A percentile compares a stretch with the other conserved stretches of the same genome.
phyloP scores from a whole-genome alignment of 1,139 yeast genomes.

The Kodamaea ohmeri region DNA sequence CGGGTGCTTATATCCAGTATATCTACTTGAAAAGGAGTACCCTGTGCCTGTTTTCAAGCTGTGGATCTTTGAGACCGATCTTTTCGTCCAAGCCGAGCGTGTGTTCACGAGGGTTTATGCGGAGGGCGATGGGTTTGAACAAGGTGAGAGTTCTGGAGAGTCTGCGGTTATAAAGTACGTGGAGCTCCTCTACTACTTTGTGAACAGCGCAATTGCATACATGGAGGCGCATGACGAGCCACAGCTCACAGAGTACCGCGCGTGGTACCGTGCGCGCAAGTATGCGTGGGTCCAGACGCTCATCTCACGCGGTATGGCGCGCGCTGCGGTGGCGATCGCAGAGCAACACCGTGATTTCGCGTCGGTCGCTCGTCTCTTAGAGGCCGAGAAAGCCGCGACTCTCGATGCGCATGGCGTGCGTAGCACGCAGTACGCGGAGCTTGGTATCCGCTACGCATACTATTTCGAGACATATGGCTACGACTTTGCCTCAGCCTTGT shows the following conservation, averaged over 20 bases:
- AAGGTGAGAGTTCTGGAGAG: too few species aligned
- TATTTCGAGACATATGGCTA: constrained; percentile 66
- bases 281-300: constrained; percentile 55
- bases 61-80: constrained; percentile 43
- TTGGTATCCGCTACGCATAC: constrained; percentile 38
- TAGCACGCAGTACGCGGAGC: constrained; percentile 13
- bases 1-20: constrained; percentile 38
- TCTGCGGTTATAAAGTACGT: constrained; percentile 25
- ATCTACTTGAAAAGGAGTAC: constrained; percentile 40
- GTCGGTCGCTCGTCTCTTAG: constrained; percentile 64
- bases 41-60: constrained; percentile 22
- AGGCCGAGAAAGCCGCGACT: constrained; percentile 45
- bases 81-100: constrained; percentile 34
- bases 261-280: constrained; percentile 36
- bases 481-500: constrained; percentile 65
- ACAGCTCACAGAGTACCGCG: constrained; percentile 29
- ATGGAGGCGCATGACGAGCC: constrained; percentile 27
- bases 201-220: constrained; percentile 35
- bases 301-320: constrained; percentile 43
- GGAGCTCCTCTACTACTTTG: constrained; percentile 38
- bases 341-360: constrained; percentile 66
- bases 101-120: constrained; percentile 22
- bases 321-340: constrained; percentile 60
- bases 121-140: background rate
- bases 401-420: constrained; percentile 4